Percentiles rank a stretch among this genome's conserved stretches.
phyloP scores from a whole-genome alignment of 1,284 basidiomycete species.

The Pterula multifida region DNA sequence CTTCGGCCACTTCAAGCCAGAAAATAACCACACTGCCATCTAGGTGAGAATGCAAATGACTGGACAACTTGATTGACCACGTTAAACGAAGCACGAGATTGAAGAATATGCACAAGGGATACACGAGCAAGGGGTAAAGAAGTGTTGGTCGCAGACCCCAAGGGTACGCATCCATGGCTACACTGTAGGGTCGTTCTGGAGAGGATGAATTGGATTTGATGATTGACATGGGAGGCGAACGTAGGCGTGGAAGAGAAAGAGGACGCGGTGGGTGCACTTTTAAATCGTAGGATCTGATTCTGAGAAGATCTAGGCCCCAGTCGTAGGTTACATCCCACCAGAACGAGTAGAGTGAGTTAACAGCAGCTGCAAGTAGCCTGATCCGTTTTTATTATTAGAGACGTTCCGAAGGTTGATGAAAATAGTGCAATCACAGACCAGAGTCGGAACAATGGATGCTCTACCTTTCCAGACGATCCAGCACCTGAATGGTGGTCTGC shows the following conservation, averaged over 20 bases:
- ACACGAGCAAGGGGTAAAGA: constrained; percentile 73
- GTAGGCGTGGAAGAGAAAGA: constrained; percentile 31
- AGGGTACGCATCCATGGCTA: constrained; percentile 27
- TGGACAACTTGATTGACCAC: constrained; percentile 88
- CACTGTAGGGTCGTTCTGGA: constrained; percentile 9
- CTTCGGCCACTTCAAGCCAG: constrained; percentile 83
- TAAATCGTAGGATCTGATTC: constrained; percentile 18
- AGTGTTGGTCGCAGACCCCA: constrained; percentile 64
- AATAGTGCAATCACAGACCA: constrained; percentile 45
- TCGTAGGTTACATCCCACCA: constrained; percentile 99
- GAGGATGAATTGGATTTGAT: constrained; percentile 10
- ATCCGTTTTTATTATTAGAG: constrained; percentile 5
- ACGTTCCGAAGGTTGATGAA: too few species aligned
- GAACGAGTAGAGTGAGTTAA: constrained; percentile 93
- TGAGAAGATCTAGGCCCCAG: constrained; percentile 85
- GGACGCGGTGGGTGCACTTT: constrained; percentile 13
- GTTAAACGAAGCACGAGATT: constrained; percentile 89
- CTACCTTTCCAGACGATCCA: constrained; percentile 56
- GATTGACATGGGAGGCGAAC: constrained; percentile 14
- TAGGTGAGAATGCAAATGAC: constrained; percentile 74
- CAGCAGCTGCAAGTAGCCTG: constrained; percentile 75
- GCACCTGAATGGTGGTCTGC: constrained; percentile 36
- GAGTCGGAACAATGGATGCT: constrained; percentile 69
- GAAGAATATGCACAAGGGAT: constrained; percentile 75
- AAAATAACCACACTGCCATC: constrained; percentile 84